Conservation (phyloP, 805 yeast species). For the Kurtzmaniella fragi region DNA sequence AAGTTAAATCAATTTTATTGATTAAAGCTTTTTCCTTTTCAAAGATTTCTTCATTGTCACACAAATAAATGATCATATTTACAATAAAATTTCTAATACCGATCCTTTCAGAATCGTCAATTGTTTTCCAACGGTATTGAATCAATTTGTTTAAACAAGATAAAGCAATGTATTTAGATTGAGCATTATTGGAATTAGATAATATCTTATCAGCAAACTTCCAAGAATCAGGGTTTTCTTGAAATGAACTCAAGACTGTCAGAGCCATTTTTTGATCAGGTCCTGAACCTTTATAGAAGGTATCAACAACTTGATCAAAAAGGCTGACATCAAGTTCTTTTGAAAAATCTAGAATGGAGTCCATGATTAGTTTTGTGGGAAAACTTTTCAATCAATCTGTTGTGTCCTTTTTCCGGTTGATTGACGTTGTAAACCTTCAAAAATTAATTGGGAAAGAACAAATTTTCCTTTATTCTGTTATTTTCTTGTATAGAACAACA, state of each 20-base stretch:
- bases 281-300: conserved; percentile 74
- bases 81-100: conserved; percentile 94
- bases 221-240: conserved; percentile 96
- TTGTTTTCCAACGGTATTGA: conserved; percentile 87
- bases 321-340: conserved; percentile 74
- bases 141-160: conserved; percentile 86
- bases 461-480: too few relatives aligned
- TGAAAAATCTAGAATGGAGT: conserved; percentile 79
- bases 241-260: conserved; percentile 69
- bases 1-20: conserved; percentile 87
- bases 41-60: conserved; percentile 76
- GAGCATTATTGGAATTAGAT: conserved; percentile 71
- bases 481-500: too few relatives aligned
- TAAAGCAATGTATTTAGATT: conserved; percentile 88
- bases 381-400: too few relatives aligned
- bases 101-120: conserved; percentile 81
- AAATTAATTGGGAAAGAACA: too few relatives aligned
- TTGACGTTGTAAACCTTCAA: too few relatives aligned
- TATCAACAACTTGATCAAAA: conserved; percentile 79
- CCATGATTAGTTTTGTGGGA: conserved; percentile 47
- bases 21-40: conserved; percentile 73
- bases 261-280: conserved; percentile 70
- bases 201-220: conserved; percentile 85
- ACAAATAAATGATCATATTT: conserved; percentile 86
- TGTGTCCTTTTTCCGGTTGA: too few relatives aligned